A percentile compares a stretch with the other conserved stretches of the same genome.
Conservation (phyloP, 495 filamentous ascomycete genomes). For the Friedmanniomyces endolithicus region DNA sequence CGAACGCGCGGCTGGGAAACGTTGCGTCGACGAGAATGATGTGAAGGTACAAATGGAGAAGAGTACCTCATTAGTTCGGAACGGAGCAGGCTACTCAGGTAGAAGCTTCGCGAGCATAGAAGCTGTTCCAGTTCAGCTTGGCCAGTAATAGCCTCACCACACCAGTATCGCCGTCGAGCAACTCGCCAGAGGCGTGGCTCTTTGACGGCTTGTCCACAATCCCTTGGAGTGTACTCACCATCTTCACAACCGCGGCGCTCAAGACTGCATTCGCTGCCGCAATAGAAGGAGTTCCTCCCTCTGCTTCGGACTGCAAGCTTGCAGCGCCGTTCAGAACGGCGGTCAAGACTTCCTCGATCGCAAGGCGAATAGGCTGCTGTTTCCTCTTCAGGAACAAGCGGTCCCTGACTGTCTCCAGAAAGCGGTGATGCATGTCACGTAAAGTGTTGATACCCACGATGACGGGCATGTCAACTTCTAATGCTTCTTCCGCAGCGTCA, state of each 20-base stretch:
- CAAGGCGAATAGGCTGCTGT: constrained; percentile 55
- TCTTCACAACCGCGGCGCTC: background rate
- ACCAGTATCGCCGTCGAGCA: background rate
- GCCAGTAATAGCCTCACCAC: constrained; percentile 2
- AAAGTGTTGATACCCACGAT: constrained; percentile 51
- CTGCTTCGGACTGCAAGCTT: background rate
- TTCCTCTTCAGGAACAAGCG: constrained; percentile 56
- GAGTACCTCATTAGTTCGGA: no score
- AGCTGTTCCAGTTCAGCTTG: constrained; percentile 5
- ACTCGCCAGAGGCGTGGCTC: background rate
- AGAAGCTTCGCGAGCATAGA: background rate
- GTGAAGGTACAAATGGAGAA: no score
- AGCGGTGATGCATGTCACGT: constrained; percentile 56
- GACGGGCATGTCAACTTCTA: background rate
- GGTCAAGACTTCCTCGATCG: constrained; percentile 68
- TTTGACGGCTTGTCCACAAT: background rate
- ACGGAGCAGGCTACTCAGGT: no score
- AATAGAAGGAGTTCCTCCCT: no score
- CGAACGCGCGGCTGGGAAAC: no score
- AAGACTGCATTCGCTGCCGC: background rate
- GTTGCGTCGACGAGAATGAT: no score
- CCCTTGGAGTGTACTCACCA: background rate
- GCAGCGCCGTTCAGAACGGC: constrained; percentile 40
- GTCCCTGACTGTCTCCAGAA: constrained; percentile 70
- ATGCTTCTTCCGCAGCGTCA: constrained; percentile 43